Percentiles rank a stretch among this genome's conserved stretches.
phyloP scores from a whole-genome alignment of 306 rosid species.

The Pachyrhizus erosus region DNA sequence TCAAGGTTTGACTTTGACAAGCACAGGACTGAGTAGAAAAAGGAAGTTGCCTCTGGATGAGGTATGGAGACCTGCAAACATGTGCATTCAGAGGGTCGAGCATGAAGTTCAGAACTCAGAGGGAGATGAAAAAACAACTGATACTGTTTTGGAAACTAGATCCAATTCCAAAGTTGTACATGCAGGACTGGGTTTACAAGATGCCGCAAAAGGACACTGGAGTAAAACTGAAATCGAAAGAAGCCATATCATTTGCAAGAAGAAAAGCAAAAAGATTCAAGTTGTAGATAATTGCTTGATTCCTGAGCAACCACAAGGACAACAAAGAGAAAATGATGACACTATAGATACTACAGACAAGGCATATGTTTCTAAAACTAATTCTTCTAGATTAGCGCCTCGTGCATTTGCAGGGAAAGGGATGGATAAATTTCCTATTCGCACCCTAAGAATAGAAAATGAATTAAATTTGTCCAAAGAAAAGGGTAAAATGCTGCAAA shows the following conservation, averaged over 20 bases:
- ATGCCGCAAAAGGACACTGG: slow-evolving; percentile 49
- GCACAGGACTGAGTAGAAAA: slow-evolving; percentile 57
- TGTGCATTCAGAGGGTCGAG: slow-evolving; percentile 42
- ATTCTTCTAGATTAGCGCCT: slow-evolving; percentile 46
- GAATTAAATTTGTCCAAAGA: slow-evolving; percentile 59
- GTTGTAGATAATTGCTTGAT: slow-evolving; percentile 49
- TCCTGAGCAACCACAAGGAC: slow-evolving; percentile 50
- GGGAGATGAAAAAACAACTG: slow-evolving; percentile 51
- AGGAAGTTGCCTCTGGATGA: slow-evolving; percentile 68
- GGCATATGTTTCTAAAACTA: slow-evolving; percentile 38
- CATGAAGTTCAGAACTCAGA: slow-evolving; percentile 48
- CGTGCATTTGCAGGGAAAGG: slow-evolving; percentile 49
- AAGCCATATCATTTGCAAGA: slow-evolving; percentile 55
- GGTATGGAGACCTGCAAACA: slow-evolving; percentile 51
- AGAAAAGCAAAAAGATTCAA: slow-evolving; percentile 65
- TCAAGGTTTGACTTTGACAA: slow-evolving; percentile 52
- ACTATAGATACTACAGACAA: slow-evolving; percentile 45
- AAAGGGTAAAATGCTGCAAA: slow-evolving; percentile 65
- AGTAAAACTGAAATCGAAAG: slow-evolving; percentile 55
- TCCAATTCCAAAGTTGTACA: slow-evolving; percentile 54
- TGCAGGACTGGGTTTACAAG: slow-evolving; percentile 49
- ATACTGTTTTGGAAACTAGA: slow-evolving; percentile 39
- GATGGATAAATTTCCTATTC: slow-evolving; percentile 53
- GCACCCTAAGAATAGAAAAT: slow-evolving; percentile 52
- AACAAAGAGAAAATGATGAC: slow-evolving; percentile 49